phyloP scores from a whole-genome alignment of 176 grass and related monocot genomes.

The Stipa capillata region DNA sequence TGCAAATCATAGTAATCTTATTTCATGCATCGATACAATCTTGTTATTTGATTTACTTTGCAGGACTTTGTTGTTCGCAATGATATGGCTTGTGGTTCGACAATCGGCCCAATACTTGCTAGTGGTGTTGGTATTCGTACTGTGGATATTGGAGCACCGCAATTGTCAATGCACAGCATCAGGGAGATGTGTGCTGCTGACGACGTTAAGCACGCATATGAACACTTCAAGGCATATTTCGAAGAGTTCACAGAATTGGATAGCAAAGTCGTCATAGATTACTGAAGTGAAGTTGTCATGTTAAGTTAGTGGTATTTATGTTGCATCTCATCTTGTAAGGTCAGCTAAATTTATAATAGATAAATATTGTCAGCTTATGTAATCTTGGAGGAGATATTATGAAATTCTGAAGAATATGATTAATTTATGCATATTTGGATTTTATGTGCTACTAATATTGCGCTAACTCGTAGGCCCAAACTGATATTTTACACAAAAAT shows the following conservation, averaged over 20 bases:
- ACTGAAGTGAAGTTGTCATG: slow-evolving; percentile 18
- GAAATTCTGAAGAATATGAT: too few species aligned
- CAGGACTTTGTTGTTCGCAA: slow-evolving; percentile 98
- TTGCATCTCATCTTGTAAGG: too few species aligned
- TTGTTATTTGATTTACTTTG: neutral
- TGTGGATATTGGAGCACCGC: slow-evolving; percentile 80
- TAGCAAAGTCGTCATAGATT: slow-evolving; percentile 60
- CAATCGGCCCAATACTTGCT: slow-evolving; percentile 91
- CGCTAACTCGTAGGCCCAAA: too few species aligned
- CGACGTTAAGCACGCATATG: slow-evolving; percentile 62
- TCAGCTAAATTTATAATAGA: too few species aligned
- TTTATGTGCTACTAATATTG: too few species aligned
- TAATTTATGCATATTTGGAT: too few species aligned
- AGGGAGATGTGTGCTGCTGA: slow-evolving; percentile 94
- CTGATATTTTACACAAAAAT: too few species aligned
- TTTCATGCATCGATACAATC: neutral
- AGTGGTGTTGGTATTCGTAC: slow-evolving; percentile 90
- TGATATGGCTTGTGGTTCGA: slow-evolving; percentile 87
- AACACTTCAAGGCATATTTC: slow-evolving; percentile 94
- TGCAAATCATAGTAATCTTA: neutral
- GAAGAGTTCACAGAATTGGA: slow-evolving; percentile 78
- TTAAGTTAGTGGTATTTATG: too few species aligned
- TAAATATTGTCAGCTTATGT: too few species aligned
- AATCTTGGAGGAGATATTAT: too few species aligned
- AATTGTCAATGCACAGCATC: slow-evolving; percentile 93